These are phyloP conservation scores for Musa schizocarpa DNA, from an alignment of 176 grass and related monocot genomes.

Conservation along the genomic window DNA sequence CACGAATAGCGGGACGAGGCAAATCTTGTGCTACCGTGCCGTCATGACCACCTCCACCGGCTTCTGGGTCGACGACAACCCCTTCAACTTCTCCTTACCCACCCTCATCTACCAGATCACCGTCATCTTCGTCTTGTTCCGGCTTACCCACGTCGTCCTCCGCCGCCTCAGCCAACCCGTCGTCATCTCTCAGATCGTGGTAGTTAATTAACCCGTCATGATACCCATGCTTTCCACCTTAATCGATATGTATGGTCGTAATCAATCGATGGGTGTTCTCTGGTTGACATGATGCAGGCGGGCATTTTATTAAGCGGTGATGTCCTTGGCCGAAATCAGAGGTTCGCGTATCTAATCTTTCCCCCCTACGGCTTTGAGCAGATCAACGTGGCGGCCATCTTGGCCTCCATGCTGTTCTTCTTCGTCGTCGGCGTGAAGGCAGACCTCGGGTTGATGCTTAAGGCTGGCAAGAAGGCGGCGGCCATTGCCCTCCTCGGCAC, in stretches of 20 bases:
- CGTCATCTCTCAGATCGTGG: constrained; percentile 71
- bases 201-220: too few relatives aligned
- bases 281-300: constrained; percentile 23
- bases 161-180: constrained; percentile 29
- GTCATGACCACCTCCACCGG: constrained; percentile 44
- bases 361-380: constrained; percentile 43
- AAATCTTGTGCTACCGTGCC: constrained; percentile 30
- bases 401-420: constrained; percentile 54
- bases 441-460: constrained; percentile 60
- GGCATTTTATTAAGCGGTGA: constrained; percentile 50
- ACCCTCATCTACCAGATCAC: constrained; percentile 50
- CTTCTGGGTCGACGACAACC: constrained; percentile 61
- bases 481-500: constrained; percentile 48
- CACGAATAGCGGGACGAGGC: too few relatives aligned
- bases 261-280: too few relatives aligned
- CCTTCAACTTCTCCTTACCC: constrained; percentile 72
- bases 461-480: constrained; percentile 56
- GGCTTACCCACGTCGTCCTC: constrained; percentile 31
- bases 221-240: constrained; percentile 2
- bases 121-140: constrained; percentile 38
- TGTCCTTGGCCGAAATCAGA: constrained; percentile 25
- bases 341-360: constrained; percentile 33
- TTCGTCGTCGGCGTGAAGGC: constrained; percentile 73
- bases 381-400: constrained; percentile 50
- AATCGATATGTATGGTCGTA: too few relatives aligned